Percentiles rank a stretch among this genome's conserved stretches.
These are phyloP conservation scores for Cladophialophora immunda DNA, from an alignment of 2,329 filamentous ascomycete species.

Conservation along the genomic window DNA sequence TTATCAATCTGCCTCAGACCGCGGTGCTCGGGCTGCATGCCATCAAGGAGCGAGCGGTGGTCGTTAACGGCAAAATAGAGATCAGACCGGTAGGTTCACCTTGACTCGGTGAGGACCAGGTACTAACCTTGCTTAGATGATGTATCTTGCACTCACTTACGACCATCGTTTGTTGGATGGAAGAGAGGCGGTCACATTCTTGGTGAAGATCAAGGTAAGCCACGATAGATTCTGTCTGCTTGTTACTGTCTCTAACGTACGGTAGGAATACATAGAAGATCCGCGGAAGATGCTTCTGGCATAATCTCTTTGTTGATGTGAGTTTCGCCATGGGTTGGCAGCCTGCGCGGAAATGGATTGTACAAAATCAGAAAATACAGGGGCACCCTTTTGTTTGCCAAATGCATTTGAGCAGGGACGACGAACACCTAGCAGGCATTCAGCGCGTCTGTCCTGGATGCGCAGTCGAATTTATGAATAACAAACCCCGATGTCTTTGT, in stretches of 20 bases:
- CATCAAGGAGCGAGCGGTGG: constrained; percentile 93
- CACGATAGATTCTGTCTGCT: no score
- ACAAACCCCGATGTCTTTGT: neutral
- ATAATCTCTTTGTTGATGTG: constrained; percentile 13
- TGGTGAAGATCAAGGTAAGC: constrained; percentile 86
- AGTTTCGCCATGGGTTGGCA: neutral
- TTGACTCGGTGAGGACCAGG: neutral
- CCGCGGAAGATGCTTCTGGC: constrained; percentile 39
- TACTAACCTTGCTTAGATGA: constrained; percentile 69
- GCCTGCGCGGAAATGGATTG: neutral
- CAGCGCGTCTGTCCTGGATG: constrained; percentile 7
- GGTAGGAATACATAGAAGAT: constrained; percentile 40
- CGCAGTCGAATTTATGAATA: neutral
- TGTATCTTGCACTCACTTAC: constrained; percentile 98
- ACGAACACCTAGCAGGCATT: neutral
- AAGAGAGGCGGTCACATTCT: constrained; percentile 92
- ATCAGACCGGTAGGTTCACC: constrained; percentile 74
- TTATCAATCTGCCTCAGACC: constrained; percentile 74
- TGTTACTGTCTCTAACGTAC: constrained; percentile 18
- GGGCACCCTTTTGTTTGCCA: constrained; percentile 5
- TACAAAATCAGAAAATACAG: constrained; percentile 23
- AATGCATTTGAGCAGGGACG: constrained; percentile 12
- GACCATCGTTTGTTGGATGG: constrained; percentile 96
- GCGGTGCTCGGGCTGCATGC: constrained; percentile 91
- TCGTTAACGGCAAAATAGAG: constrained; percentile 91